Conservation (phyloP, 768 basidiomycete species). For the Termitomyces sp. region DNA sequence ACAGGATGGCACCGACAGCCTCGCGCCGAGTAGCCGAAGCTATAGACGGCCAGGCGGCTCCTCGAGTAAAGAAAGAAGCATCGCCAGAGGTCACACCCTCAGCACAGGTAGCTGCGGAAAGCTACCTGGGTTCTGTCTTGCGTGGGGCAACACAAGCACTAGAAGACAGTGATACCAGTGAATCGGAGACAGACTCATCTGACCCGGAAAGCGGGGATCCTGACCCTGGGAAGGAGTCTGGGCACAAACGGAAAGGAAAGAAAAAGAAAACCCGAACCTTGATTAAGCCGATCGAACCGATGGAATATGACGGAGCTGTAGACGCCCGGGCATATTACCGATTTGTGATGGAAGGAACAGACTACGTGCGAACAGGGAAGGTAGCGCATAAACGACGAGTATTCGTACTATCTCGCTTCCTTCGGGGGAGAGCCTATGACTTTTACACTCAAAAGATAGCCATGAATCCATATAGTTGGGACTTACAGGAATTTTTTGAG, state of each 20-base stretch:
- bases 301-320: slow-evolving; percentile 19
- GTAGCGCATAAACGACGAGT: slow-evolving; percentile 11
- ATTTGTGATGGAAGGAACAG: slow-evolving; percentile 19
- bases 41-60: accelerated
- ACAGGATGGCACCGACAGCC: background rate
- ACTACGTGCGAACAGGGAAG: slow-evolving; percentile 17
- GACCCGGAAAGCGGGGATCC: background rate
- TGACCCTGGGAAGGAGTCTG: too few relatives aligned
- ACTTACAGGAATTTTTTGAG: slow-evolving; percentile 22
- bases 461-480: slow-evolving; percentile 19
- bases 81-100: background rate
- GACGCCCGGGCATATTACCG: slow-evolving; percentile 17
- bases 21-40: background rate
- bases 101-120: background rate
- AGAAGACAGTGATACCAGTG: background rate
- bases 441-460: slow-evolving; percentile 28
- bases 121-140: background rate
- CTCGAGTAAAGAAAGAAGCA: background rate
- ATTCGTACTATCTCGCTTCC: slow-evolving; percentile 21
- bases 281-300: slow-evolving; percentile 9
- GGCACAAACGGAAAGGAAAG: background rate
- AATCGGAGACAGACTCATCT: too few relatives aligned
- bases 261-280: background rate
- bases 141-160: background rate
- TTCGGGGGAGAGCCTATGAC: slow-evolving; percentile 24